Percentiles rank a stretch among this genome's conserved stretches.
Evolutionary conservation across 2,329 filamentous ascomycete genomes (phyloP).

Genomic region (Plectosphaerella plurivora): DNA sequence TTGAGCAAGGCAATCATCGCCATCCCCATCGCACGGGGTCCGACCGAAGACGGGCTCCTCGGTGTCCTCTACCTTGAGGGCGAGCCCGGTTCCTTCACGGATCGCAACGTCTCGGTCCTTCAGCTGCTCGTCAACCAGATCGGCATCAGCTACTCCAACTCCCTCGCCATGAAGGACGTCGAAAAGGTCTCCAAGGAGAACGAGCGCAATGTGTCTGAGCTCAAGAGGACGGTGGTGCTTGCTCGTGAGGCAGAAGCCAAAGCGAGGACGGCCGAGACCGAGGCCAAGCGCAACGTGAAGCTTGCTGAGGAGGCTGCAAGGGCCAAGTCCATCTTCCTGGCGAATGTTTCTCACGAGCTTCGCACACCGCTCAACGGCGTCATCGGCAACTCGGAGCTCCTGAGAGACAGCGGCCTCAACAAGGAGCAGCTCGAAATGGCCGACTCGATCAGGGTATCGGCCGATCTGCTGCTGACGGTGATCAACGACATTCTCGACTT

Average conservation of each 20-base stretch:
- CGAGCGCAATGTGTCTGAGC: slow-evolving; percentile 70
- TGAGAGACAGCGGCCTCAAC: slow-evolving; percentile 71
- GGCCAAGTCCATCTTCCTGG: slow-evolving; percentile 76
- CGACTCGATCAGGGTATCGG: slow-evolving; percentile 80
- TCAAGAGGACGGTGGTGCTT: slow-evolving; percentile 68
- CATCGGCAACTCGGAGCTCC: slow-evolving; percentile 81
- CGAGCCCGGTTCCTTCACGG: slow-evolving; percentile 70
- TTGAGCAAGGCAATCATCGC: slow-evolving; percentile 71
- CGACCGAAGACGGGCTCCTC: slow-evolving; percentile 53
- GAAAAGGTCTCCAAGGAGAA: slow-evolving; percentile 77
- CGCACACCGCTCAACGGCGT: slow-evolving; percentile 82
- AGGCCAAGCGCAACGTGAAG: slow-evolving; percentile 74
- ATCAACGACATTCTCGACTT: slow-evolving; percentile 97
- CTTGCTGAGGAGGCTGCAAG: slow-evolving; percentile 79
- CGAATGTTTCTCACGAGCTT: slow-evolving; percentile 77
- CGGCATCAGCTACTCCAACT: slow-evolving; percentile 66
- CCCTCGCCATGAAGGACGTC: slow-evolving; percentile 63
- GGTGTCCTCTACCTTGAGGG: slow-evolving; percentile 75
- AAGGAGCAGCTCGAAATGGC: slow-evolving; percentile 80
- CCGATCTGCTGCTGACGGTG: slow-evolving; percentile 81
- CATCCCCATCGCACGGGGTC: slow-evolving; percentile 73
- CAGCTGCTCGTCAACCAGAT: slow-evolving; percentile 77
- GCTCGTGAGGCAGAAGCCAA: slow-evolving; percentile 71
- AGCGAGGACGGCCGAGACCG: slow-evolving; percentile 70
- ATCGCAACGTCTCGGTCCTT: slow-evolving; percentile 63